Evolutionary conservation across 352 stramenopile genomes (phyloP).

Genomic region (Pythium insidiosum): DNA sequence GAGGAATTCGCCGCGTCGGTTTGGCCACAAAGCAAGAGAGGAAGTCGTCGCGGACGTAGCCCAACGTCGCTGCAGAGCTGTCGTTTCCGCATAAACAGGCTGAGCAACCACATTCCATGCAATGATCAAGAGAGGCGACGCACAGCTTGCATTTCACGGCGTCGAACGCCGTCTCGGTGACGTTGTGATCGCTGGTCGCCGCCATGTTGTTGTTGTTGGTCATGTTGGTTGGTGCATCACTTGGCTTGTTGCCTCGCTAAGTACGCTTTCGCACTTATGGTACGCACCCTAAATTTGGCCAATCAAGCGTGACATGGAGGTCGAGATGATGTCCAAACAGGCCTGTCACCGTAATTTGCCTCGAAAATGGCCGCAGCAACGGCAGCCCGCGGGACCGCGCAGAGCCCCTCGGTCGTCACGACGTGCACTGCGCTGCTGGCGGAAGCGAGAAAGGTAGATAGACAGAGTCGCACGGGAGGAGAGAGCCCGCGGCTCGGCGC

Average conservation of each 20-base stretch:
- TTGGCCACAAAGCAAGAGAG: slow-evolving; percentile 51
- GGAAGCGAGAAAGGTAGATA: background rate
- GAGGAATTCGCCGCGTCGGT: slow-evolving; percentile 50
- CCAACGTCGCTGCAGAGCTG: slow-evolving; percentile 49
- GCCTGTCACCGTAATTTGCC: too few relatives aligned
- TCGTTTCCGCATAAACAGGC: slow-evolving; percentile 19
- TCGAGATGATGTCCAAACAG: too few relatives aligned
- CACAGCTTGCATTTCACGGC: slow-evolving; percentile 75
- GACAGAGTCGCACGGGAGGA: background rate
- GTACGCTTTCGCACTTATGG: too few relatives aligned
- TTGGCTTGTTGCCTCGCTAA: too few relatives aligned
- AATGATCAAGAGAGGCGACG: too few relatives aligned
- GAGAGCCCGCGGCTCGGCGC: background rate
- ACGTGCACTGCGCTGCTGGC: background rate
- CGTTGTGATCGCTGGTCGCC: slow-evolving; percentile 65
- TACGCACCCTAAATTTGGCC: too few relatives aligned
- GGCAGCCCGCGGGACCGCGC: too few relatives aligned
- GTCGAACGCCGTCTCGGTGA: slow-evolving; percentile 71
- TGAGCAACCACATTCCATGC: too few relatives aligned
- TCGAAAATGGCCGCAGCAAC: too few relatives aligned
- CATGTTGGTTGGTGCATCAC: too few relatives aligned
- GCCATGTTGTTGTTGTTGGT: too few relatives aligned
- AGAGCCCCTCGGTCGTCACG: background rate
- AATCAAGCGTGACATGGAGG: too few relatives aligned
- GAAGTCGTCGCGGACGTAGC: slow-evolving; percentile 59